Evolutionary conservation across 495 filamentous ascomycete species (phyloP), one percentile per base, ranked within the genome.

Genomic region (Hyaloscypha bicolor): DNA sequence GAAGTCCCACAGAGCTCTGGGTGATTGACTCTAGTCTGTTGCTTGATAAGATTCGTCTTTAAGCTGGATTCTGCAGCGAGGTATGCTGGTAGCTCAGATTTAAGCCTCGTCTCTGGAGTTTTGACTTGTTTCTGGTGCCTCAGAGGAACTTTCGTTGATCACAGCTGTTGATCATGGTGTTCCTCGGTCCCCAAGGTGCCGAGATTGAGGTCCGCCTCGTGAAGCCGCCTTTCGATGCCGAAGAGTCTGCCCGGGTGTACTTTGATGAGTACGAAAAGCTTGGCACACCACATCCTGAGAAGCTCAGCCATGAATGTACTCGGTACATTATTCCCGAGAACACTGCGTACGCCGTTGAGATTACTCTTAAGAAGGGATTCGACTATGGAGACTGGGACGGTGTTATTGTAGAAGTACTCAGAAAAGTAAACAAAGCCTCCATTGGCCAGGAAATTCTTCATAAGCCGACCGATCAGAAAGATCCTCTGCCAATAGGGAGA

Each of bases 351-450:
- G 65, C 58, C n/a, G 9, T 67, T 19, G 65, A 67, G 35, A 29
- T 67, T 45, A 67, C 42, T 32, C 33, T 67, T 6, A 62, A 62
- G 35, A 62, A 67, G 22, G 65, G 65, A 39, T 67, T 62, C 35
- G 9, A 25, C 2, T 55, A 22, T 29, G 58, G 58, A 4, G 30
- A 45, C 29, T 64, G n/a, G n/a, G 21, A 25, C 6, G 59, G 35
- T 5, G 9, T 29, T 21, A 1, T 39, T 8, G 51, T 53, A 8
- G 9, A 16, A 16, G 51, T 53, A 6, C 1, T 12, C 31, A 37
- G 37, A 14, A 39, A 37, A n/a, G 57, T 32, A 19, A 33, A 12
- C 4, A 60, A 5, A 8, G 1, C 22, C 19, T 1, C 19, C 19
- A n/a, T 53, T 25, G 51, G 51, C 51, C 0, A 6, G 51, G 5